These are phyloP conservation scores for Calocybe gambosa DNA, from an alignment of 1,284 basidiomycete species.

Conservation along the genomic window DNA sequence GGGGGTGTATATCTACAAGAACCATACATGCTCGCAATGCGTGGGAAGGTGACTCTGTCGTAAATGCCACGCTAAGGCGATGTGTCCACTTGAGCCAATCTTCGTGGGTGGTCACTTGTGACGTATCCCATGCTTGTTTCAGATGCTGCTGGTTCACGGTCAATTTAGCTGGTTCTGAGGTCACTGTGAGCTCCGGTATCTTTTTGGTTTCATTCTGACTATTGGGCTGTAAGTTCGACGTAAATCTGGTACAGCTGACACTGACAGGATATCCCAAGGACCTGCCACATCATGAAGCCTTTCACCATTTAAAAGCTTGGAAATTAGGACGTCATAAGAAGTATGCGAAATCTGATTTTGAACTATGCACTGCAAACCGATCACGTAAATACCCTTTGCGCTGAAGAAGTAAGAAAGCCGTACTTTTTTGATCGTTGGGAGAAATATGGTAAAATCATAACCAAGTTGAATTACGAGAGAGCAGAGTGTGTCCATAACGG, in stretches of 20 bases:
- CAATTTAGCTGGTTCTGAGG: slow-evolving; percentile 83
- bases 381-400: background rate
- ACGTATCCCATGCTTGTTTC: slow-evolving; percentile 95
- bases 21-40: slow-evolving; percentile 94
- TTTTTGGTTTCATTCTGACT: slow-evolving; percentile 56
- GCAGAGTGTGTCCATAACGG: slow-evolving; percentile 93
- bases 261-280: slow-evolving; percentile 54
- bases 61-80: slow-evolving; percentile 89
- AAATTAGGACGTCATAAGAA: slow-evolving; percentile 85
- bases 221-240: slow-evolving; percentile 8
- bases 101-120: slow-evolving; percentile 72
- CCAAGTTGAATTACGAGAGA: slow-evolving; percentile 92
- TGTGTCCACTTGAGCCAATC: slow-evolving; percentile 99
- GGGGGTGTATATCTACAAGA: slow-evolving; percentile 87
- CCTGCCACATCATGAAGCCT: slow-evolving; percentile 75
- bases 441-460: slow-evolving; percentile 95
- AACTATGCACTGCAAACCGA: slow-evolving; percentile 60
- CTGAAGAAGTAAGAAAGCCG: slow-evolving; percentile 11
- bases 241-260: slow-evolving; percentile 12
- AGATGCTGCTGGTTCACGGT: slow-evolving; percentile 97
- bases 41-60: slow-evolving; percentile 98
- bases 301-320: slow-evolving; percentile 90
- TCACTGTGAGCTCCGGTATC: slow-evolving; percentile 65
- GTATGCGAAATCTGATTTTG: slow-evolving; percentile 80
- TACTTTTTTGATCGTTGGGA: slow-evolving; percentile 95